These are phyloP conservation scores for Litchi chinensis DNA, from an alignment of 345 rosid species.

Conservation along the genomic window DNA sequence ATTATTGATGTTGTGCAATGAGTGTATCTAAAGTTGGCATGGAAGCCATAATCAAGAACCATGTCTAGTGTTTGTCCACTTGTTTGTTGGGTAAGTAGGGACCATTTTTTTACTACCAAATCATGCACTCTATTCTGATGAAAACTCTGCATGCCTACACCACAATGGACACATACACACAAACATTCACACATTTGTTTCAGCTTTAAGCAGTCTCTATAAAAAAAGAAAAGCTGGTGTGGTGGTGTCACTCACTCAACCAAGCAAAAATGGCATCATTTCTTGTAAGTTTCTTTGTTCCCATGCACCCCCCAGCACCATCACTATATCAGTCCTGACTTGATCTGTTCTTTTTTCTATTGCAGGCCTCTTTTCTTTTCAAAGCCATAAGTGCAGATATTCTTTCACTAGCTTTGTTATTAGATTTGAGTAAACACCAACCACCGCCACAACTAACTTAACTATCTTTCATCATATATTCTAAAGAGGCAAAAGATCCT, in stretches of 20 bases:
- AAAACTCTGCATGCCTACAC: conserved; percentile 23
- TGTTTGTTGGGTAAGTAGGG: conserved; percentile 31
- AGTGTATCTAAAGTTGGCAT: conserved; percentile 18
- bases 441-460: conserved; percentile 40
- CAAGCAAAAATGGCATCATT: conserved; percentile 28
- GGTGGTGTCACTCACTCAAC: neutral
- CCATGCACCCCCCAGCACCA: conserved; percentile 8
- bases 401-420: neutral
- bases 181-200: neutral
- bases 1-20: neutral
- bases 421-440: conserved; percentile 24
- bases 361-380: neutral
- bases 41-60: conserved; percentile 14
- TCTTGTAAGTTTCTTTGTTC: conserved; percentile 23
- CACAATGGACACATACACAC: neutral
- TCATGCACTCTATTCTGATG: conserved; percentile 16
- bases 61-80: conserved; percentile 22
- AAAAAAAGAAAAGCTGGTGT: neutral
- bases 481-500: conserved; percentile 4
- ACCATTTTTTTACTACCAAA: conserved; percentile 18
- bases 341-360: neutral
- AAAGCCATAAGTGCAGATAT: neutral
- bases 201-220: conserved; percentile 35
- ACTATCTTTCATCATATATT: conserved; percentile 25
- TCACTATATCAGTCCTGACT: neutral